phyloP scores from a whole-genome alignment of 495 filamentous ascomycete species.

The Penicillium alfredii region DNA sequence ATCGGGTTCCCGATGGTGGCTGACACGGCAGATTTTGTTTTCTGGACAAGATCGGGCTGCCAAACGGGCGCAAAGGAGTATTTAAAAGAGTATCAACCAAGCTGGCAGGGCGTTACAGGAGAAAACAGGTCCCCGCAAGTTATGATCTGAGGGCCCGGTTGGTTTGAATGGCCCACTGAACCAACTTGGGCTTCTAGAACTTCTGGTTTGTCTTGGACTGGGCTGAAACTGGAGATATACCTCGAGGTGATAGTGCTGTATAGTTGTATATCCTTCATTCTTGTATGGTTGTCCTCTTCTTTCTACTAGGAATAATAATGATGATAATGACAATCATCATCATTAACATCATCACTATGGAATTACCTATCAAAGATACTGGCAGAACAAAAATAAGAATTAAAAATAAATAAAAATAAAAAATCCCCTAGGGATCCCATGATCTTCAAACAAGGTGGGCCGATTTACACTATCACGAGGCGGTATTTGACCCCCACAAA shows the following conservation, averaged over 20 bases:
- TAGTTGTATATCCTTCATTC: too few relatives aligned
- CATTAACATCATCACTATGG: too few relatives aligned
- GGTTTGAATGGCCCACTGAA: slow-evolving; percentile 5
- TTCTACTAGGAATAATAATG: too few relatives aligned
- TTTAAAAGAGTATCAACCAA: slow-evolving; percentile 8
- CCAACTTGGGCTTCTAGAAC: slow-evolving; percentile 6
- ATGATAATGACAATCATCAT: too few relatives aligned
- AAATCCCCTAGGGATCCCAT: too few relatives aligned
- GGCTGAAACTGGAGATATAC: too few relatives aligned
- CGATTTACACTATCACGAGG: slow-evolving; percentile 11
- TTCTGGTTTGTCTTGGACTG: neutral
- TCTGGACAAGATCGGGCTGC: slow-evolving; percentile 4
- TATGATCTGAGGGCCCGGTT: slow-evolving; percentile 3
- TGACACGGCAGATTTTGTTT: slow-evolving; percentile 12
- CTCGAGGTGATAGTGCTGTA: too few relatives aligned
- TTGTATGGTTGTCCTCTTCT: too few relatives aligned
- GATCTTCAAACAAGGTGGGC: slow-evolving; percentile 8
- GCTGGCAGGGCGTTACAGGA: slow-evolving; percentile 12
- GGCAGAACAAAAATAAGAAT: too few relatives aligned
- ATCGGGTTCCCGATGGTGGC: slow-evolving; percentile 3
- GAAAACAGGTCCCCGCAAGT: slow-evolving; percentile 18
- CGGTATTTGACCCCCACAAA: slow-evolving; percentile 17
- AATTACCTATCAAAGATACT: too few relatives aligned
- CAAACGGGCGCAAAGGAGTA: slow-evolving; percentile 16
- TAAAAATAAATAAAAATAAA: neutral